These are phyloP conservation scores for Spathaspora gorwiae DNA, from an alignment of 805 yeast species.

Conservation along the genomic window DNA sequence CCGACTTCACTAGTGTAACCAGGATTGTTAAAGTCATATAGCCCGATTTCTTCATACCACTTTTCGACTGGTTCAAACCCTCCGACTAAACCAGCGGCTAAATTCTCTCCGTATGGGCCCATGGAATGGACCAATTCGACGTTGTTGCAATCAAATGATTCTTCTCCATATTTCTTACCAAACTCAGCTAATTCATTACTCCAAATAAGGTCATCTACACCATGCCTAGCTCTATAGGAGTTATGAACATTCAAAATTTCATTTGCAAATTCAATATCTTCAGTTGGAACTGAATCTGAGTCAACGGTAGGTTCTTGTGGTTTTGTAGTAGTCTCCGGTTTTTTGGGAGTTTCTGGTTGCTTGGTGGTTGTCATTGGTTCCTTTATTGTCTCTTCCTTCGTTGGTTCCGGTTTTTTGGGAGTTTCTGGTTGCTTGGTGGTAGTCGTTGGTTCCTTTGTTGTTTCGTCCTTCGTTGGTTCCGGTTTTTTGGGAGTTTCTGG, in stretches of 20 bases:
- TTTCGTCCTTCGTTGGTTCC: neutral
- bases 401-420: conserved; percentile 4
- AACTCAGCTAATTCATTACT: conserved; percentile 27
- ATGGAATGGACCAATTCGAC: conserved; percentile 61
- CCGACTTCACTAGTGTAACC: conserved; percentile 56
- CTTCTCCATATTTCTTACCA: conserved; percentile 47
- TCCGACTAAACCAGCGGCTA: conserved; percentile 63
- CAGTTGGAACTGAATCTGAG: conserved; percentile 8
- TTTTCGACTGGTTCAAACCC: conserved; percentile 58
- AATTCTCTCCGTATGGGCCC: conserved; percentile 71
- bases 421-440: conserved; percentile 7
- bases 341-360: conserved; percentile 4
- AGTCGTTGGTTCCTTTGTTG: conserved; percentile 4
- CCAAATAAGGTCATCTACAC: conserved; percentile 29
- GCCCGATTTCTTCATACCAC: conserved; percentile 65
- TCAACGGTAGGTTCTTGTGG: conserved; percentile 4
- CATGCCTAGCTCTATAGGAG: conserved; percentile 32
- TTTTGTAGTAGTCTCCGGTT: conserved; percentile 7
- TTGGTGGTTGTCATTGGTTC: conserved; percentile 6
- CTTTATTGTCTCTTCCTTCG: conserved; percentile 1
- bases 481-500: conserved; percentile 7
- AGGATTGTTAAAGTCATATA: conserved; percentile 51
- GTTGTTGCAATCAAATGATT: conserved; percentile 48
- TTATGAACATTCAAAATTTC: conserved; percentile 35
- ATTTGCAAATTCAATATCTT: conserved; percentile 17